Percentiles rank a stretch among this genome's conserved stretches.
Conservation (phyloP, 805 yeast species). For the Kuraishia piskuri region DNA sequence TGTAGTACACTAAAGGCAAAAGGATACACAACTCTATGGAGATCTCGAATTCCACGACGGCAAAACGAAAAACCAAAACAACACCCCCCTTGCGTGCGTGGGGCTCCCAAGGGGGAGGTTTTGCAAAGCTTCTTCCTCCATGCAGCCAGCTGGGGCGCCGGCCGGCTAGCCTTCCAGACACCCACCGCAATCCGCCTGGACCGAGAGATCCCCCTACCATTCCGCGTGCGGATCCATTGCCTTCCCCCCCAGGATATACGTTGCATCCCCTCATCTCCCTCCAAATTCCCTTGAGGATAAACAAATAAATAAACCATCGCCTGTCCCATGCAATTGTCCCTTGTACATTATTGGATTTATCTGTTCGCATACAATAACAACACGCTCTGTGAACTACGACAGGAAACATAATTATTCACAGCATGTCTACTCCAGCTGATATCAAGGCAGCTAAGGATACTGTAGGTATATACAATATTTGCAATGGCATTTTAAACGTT, state of each 20-base stretch:
- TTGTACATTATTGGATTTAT: neutral
- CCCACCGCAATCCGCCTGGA: too few species aligned
- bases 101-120: neutral
- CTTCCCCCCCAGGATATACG: neutral
- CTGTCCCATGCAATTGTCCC: neutral
- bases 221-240: neutral
- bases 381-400: neutral
- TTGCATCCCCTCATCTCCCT: neutral
- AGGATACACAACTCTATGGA: neutral
- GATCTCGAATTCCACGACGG: neutral
- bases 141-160: neutral
- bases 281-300: neutral
- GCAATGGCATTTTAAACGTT: neutral
- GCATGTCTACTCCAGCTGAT: slow-evolving; percentile 8
- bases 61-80: neutral
- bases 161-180: neutral
- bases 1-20: neutral
- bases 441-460: slow-evolving; percentile 28
- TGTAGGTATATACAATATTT: slow-evolving; percentile 17
- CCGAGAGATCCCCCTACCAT: neutral
- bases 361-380: neutral
- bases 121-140: neutral
- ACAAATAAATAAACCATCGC: neutral
- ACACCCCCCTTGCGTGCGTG: neutral
- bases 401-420: neutral